Base-by-base conservation (phyloP, 106 monocot genomes). In the Dendrobium catenatum region DNA sequence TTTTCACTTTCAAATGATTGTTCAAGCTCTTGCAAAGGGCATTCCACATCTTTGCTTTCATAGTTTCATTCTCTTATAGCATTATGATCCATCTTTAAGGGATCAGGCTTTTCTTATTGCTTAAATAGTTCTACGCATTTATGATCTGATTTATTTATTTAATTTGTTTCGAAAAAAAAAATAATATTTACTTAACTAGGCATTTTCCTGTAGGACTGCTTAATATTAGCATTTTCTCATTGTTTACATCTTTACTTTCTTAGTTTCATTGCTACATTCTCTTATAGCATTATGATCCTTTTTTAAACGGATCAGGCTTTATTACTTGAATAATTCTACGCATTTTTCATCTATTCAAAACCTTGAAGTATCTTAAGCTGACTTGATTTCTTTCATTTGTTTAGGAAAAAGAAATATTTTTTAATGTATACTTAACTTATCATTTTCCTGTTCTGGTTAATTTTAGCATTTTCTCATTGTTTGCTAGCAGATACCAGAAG, bases 401-500 rank as follows among this genome's bases (percentile, higher is more conserved):
- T 66, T 66, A 0, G 6, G 24, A 5, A 22, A 1, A 58, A 58
- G 5, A 46, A 46, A 6, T 7, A 24, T 5, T 26, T 66, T 7
- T 66, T 51, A 13, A 15, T 13, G 10, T 3, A 13, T 13, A 51
- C 27, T 40, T 72, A 72, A 37, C 27, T 72, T 40, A 16, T 2
- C 27, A 72, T 72, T 44, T 74, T 19, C 43, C 6, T 74, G 29
- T 74, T 42, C 19, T 42, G 18, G 74, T 42, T 74, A 44, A 20
- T 42, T 15, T 1, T 74, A 26, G 27, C 76, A 76, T 76, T 47
- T 44, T 17, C 49, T 11, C 76, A 26, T 76, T 76, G 46, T 29
- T 74, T 76, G 1, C 26, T 76, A 6, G 13, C 76, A 76, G 76
- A 76, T 76, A 76, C 27, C 76, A 76, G 49, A 76, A 76, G 11